These are phyloP conservation scores for Solanum piurae DNA, from an alignment of 257 asterid genomes.

Conservation along the genomic window DNA sequence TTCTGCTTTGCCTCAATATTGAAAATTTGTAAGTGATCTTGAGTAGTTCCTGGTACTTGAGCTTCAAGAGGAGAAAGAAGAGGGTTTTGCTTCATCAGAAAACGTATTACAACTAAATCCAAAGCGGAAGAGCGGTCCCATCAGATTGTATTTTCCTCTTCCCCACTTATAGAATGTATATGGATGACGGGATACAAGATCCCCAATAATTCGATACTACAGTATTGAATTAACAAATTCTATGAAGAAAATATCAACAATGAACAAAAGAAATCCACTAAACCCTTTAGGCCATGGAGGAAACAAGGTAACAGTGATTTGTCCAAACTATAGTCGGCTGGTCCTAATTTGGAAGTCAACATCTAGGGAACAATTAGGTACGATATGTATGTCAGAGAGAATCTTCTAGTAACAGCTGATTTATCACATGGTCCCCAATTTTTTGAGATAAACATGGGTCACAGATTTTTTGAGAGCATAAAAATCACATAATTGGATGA, in stretches of 20 bases:
- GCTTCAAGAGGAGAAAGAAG: constrained; percentile 47
- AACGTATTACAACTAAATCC: not conserved
- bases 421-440: not conserved
- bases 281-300: not conserved
- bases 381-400: not conserved
- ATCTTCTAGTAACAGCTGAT: not conserved
- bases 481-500: not conserved
- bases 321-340: not conserved
- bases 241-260: not conserved
- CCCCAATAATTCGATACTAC: not conserved
- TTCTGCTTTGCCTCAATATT: constrained; percentile 94
- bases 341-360: not conserved
- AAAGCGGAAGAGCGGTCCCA: not conserved
- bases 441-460: no score
- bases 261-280: not conserved
- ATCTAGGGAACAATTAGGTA: not conserved
- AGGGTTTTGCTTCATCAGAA: not conserved
- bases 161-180: not conserved
- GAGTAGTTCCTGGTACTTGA: constrained; percentile 91
- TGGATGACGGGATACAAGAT: not conserved
- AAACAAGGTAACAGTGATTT: not conserved
- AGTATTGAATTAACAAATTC: not conserved
- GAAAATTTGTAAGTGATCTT: constrained; percentile 95
- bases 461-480: not conserved
- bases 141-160: not conserved